Evolutionary conservation across 306 rosid species (phyloP).

Genomic region (Cercis canadensis): DNA sequence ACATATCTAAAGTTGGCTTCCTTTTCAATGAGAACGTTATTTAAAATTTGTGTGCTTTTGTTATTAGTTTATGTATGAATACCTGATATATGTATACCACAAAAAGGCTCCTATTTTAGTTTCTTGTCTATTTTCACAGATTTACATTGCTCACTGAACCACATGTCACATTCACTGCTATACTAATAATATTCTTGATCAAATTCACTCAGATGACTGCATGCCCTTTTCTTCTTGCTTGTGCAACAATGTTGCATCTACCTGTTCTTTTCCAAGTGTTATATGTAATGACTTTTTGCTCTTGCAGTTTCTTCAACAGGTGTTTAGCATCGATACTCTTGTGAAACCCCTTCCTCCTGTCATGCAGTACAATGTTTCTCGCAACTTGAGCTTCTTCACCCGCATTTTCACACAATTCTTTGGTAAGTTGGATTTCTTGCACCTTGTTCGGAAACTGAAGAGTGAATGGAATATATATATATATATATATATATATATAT

Average conservation of each 20-base stretch:
- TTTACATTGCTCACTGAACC: too few species aligned
- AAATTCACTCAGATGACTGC: not conserved
- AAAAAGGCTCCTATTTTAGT: not conserved
- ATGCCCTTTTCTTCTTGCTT: slow-evolving; percentile 5
- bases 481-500: too few species aligned
- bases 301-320: slow-evolving; percentile 90
- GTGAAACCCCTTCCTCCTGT: slow-evolving; percentile 93
- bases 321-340: slow-evolving; percentile 84
- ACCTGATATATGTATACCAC: not conserved
- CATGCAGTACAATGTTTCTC: slow-evolving; percentile 85
- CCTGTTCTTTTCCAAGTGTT: slow-evolving; percentile 15
- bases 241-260: slow-evolving; percentile 1
- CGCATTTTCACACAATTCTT: slow-evolving; percentile 96
- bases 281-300: slow-evolving; percentile 19
- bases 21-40: not conserved
- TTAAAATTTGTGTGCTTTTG: not conserved
- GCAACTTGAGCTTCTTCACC: slow-evolving; percentile 95
- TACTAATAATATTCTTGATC: not conserved
- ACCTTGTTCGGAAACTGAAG: slow-evolving; percentile 11
- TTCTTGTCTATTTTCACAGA: not conserved
- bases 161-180: too few species aligned
- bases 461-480: slow-evolving; percentile 22
- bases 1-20: not conserved
- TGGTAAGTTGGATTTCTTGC: slow-evolving; percentile 60
- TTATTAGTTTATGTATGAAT: not conserved